Conservation (phyloP, 2,329 filamentous ascomycete genomes). For the Neofusicoccum sp. region DNA sequence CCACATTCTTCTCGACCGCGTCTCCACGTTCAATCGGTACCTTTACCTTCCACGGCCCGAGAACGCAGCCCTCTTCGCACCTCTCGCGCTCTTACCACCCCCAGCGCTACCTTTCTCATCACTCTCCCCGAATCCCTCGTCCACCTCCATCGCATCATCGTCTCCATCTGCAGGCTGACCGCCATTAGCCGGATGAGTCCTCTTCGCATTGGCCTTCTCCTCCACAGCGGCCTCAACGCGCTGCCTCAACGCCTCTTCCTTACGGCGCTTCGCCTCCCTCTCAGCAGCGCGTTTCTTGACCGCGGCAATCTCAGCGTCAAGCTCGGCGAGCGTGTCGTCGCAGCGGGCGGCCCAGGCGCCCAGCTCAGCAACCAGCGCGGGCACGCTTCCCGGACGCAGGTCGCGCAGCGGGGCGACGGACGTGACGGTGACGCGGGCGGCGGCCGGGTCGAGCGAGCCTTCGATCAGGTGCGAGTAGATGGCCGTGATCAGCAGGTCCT, state of each 20-base stretch:
- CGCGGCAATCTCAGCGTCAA: slow-evolving; percentile 70
- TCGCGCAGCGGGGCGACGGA: slow-evolving; percentile 86
- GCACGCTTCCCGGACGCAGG: slow-evolving; percentile 72
- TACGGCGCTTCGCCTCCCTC: background rate
- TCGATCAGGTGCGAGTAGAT: slow-evolving; percentile 83
- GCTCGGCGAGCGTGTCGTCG: slow-evolving; percentile 68
- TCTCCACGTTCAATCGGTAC: too few species aligned
- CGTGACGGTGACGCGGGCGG: slow-evolving; percentile 73
- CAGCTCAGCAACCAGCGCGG: slow-evolving; percentile 68
- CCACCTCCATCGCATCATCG: slow-evolving; percentile 41
- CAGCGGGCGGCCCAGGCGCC: slow-evolving; percentile 79
- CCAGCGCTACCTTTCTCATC: slow-evolving; percentile 28
- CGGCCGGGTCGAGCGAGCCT: slow-evolving; percentile 80
- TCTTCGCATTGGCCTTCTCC: slow-evolving; percentile 7
- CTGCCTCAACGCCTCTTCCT: slow-evolving; percentile 9
- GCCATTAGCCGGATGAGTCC: slow-evolving; percentile 3
- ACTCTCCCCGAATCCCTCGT: slow-evolving; percentile 27
- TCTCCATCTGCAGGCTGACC: slow-evolving; percentile 28
- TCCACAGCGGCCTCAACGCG: slow-evolving; percentile 10
- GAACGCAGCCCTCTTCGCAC: background rate
- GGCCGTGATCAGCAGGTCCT: slow-evolving; percentile 82
- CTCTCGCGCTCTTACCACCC: slow-evolving; percentile 1
- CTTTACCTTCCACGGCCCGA: background rate
- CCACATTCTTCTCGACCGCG: too few species aligned
- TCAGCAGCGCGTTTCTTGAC: slow-evolving; percentile 22